These are phyloP conservation scores for Termitomyces sp. DNA, from an alignment of 768 basidiomycete genomes.

Conservation along the genomic window DNA sequence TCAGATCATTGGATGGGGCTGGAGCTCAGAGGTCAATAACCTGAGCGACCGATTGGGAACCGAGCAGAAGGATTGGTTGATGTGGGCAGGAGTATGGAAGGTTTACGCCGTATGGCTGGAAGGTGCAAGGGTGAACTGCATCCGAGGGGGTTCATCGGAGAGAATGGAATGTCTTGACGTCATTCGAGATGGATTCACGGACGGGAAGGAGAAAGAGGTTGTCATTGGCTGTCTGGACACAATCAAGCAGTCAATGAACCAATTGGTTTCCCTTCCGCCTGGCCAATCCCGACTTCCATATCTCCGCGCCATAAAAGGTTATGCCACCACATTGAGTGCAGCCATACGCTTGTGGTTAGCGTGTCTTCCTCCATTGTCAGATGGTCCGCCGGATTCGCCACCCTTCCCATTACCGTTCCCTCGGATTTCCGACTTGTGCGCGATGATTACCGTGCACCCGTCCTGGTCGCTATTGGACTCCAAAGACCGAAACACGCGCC, in stretches of 20 bases:
- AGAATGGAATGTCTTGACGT: conserved; percentile 35
- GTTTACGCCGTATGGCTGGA: conserved; percentile 69
- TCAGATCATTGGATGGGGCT: conserved; percentile 75
- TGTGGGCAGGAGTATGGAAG: conserved; percentile 52
- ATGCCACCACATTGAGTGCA: conserved; percentile 37
- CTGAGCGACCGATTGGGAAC: conserved; percentile 30
- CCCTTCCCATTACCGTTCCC: conserved; percentile 62
- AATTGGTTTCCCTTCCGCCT: conserved; percentile 13
- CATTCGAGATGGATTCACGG: conserved; percentile 39
- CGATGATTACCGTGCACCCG: conserved; percentile 43
- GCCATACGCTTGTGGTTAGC: conserved; percentile 63
- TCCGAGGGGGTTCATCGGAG: conserved; percentile 64
- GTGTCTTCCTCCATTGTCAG: conserved; percentile 43
- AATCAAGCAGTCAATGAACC: conserved; percentile 25
- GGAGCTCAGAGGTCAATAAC: conserved; percentile 56
- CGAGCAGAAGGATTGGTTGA: conserved; percentile 27
- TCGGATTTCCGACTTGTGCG: conserved; percentile 49
- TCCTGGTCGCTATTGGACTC: conserved; percentile 41
- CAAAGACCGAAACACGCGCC: conserved; percentile 13
- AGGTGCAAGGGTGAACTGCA: conserved; percentile 69
- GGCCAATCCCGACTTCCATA: conserved; percentile 11
- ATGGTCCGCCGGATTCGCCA: conserved; percentile 38
- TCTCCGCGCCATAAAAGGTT: conserved; percentile 27
- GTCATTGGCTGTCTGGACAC: conserved; percentile 31
- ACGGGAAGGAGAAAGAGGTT: conserved; percentile 31